A percentile compares a stretch with the other conserved stretches of the same genome.
phyloP scores from a whole-genome alignment of 2,329 filamentous ascomycete genomes.

The Xylaria sp. region DNA sequence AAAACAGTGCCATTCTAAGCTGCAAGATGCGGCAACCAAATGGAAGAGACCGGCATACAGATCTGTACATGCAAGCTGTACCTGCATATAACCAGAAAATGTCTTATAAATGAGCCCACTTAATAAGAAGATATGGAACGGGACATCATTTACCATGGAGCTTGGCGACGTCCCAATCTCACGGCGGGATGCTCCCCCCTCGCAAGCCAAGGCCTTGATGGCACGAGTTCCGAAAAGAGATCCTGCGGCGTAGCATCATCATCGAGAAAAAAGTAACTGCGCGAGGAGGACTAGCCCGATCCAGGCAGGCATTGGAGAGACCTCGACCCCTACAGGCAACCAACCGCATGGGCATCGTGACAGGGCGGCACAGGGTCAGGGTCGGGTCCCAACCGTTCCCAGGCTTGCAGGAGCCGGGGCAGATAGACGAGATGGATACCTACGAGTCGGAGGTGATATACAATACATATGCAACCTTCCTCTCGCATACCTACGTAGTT shows the following conservation, averaged over 20 bases:
- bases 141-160: neutral
- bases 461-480: neutral
- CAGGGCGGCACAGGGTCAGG: neutral
- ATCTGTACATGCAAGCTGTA: neutral
- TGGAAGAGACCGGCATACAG: too few species aligned
- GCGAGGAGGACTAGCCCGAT: neutral
- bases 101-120: neutral
- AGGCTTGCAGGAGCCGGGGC: neutral
- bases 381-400: too few species aligned
- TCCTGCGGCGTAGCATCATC: slow-evolving; percentile 9
- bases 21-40: too few species aligned
- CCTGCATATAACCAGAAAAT: neutral
- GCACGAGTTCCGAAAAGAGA: slow-evolving; percentile 5
- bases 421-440: neutral
- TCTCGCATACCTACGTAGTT: neutral
- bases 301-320: slow-evolving; percentile 1
- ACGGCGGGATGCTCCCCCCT: slow-evolving; percentile 11
- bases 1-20: too few species aligned
- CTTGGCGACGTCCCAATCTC: slow-evolving; percentile 3
- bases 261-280: slow-evolving; percentile 11
- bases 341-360: neutral
- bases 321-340: neutral
- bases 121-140: too few species aligned
- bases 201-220: neutral
- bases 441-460: neutral